Conservation (phyloP, 1,139 yeast species). For the Protomyces arabidopsidicola region DNA sequence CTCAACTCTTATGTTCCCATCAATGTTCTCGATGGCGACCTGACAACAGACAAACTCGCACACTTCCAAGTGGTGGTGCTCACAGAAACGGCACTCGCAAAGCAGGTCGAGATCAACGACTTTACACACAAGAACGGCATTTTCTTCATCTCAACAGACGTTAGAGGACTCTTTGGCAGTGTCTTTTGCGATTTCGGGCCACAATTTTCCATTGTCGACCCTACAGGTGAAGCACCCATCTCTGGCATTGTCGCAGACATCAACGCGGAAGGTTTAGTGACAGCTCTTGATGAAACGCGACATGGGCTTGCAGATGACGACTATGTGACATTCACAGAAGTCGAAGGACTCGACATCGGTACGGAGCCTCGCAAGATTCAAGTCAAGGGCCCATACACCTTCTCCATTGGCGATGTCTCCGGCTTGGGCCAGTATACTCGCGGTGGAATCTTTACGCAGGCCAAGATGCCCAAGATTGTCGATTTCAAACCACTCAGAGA, state of each 20-base stretch:
- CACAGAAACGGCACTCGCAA: slow-evolving; percentile 68
- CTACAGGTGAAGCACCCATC: slow-evolving; percentile 87
- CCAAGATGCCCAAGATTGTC: slow-evolving; percentile 68
- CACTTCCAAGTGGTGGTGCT: slow-evolving; percentile 77
- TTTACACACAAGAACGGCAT: slow-evolving; percentile 69
- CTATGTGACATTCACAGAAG: slow-evolving; percentile 81
- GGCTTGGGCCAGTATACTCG: slow-evolving; percentile 59
- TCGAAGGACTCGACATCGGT: slow-evolving; percentile 60
- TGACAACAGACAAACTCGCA: slow-evolving; percentile 46
- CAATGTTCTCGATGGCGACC: slow-evolving; percentile 53
- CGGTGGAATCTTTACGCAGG: slow-evolving; percentile 91
- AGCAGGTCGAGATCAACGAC: slow-evolving; percentile 69
- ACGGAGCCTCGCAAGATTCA: slow-evolving; percentile 69
- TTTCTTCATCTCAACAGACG: slow-evolving; percentile 74
- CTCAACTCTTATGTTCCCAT: slow-evolving; percentile 88
- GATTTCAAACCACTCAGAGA: slow-evolving; percentile 59
- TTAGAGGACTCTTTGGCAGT: slow-evolving; percentile 82
- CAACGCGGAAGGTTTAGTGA: slow-evolving; percentile 83
- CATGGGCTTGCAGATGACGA: slow-evolving; percentile 94
- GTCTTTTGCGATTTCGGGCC: slow-evolving; percentile 88
- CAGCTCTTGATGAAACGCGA: slow-evolving; percentile 84
- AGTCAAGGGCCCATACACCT: slow-evolving; percentile 91
- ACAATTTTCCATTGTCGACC: slow-evolving; percentile 71
- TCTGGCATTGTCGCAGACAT: slow-evolving; percentile 72
- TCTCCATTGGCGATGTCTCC: slow-evolving; percentile 54